Evolutionary conservation across 257 asterid genomes (phyloP).

Genomic region (Perilla frutescens): DNA sequence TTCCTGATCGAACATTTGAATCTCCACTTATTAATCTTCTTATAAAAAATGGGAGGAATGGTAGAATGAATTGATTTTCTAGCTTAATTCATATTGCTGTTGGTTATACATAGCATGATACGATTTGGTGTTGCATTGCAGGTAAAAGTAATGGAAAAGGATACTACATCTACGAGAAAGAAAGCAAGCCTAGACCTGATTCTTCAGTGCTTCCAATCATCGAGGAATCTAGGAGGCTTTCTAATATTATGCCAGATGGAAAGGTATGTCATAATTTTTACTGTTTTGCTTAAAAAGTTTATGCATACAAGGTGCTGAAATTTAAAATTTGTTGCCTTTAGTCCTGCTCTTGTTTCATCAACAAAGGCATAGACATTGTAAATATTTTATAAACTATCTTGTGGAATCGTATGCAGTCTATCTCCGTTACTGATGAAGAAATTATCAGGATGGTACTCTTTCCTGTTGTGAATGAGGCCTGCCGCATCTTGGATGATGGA

Average conservation of each 20-base stretch:
- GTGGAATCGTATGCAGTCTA: slow-evolving; percentile 59
- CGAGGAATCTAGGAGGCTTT: slow-evolving; percentile 80
- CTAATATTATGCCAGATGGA: slow-evolving; percentile 86
- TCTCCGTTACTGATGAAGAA: slow-evolving; percentile 78
- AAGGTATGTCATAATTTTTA: slow-evolving; percentile 54
- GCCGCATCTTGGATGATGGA: slow-evolving; percentile 85
- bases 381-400: neutral
- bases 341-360: neutral
- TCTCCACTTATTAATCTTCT: slow-evolving; percentile 79
- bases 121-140: slow-evolving; percentile 40
- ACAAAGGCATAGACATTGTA: neutral
- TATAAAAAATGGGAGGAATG: slow-evolving; percentile 79
- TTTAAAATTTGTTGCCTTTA: too few species aligned
- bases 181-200: slow-evolving; percentile 89
- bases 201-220: slow-evolving; percentile 71
- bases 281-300: neutral
- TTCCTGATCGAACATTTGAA: slow-evolving; percentile 68
- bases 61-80: slow-evolving; percentile 41
- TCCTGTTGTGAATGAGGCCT: slow-evolving; percentile 91
- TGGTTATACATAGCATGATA: too few species aligned
- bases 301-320: neutral
- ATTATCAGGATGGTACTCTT: slow-evolving; percentile 87
- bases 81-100: slow-evolving; percentile 16
- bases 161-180: slow-evolving; percentile 76
- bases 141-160: slow-evolving; percentile 94